phyloP scores from a whole-genome alignment of 352 stramenopile genomes.

The Globisporangium yorkense region DNA sequence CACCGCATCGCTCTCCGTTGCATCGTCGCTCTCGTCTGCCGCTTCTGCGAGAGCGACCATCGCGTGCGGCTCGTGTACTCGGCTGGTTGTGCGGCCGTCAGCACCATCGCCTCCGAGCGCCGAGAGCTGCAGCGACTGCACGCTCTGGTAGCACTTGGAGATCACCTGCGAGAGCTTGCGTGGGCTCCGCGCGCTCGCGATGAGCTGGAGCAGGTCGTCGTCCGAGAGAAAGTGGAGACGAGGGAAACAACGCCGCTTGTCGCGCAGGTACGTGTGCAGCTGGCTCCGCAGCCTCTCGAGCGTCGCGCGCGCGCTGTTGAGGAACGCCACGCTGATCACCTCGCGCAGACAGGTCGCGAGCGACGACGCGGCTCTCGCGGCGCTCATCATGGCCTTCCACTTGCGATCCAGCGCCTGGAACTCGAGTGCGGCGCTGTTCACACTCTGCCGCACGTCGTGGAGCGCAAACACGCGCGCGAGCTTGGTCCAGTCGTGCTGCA shows the following conservation, averaged over 20 bases:
- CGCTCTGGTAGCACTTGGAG: slow-evolving; percentile 46
- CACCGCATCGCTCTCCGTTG: not conserved
- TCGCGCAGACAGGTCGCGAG: slow-evolving; percentile 51
- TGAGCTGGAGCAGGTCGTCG: slow-evolving; percentile 48
- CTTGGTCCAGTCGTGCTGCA: slow-evolving; percentile 47
- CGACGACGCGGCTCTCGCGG: slow-evolving; percentile 37
- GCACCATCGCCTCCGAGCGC: slow-evolving; percentile 4
- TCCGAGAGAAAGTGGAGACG: slow-evolving; percentile 65
- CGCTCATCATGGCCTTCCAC: slow-evolving; percentile 63
- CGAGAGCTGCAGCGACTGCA: slow-evolving; percentile 26
- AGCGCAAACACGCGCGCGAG: slow-evolving; percentile 41
- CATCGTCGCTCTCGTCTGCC: slow-evolving; percentile 8
- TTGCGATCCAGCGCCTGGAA: slow-evolving; percentile 64
- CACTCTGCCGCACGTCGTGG: slow-evolving; percentile 50
- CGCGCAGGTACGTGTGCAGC: slow-evolving; percentile 42
- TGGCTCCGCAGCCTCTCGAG: slow-evolving; percentile 59
- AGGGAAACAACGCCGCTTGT: slow-evolving; percentile 53
- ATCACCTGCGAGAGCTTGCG: slow-evolving; percentile 29
- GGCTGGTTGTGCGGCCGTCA: not conserved
- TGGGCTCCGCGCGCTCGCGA: slow-evolving; percentile 35
- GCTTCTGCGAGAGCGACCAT: slow-evolving; percentile 9
- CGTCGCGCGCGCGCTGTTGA: slow-evolving; percentile 28
- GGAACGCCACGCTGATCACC: slow-evolving; percentile 48
- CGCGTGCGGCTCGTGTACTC: not conserved
- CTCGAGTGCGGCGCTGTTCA: slow-evolving; percentile 43